phyloP scores from a whole-genome alignment of 1,284 basidiomycete species.

The Phylloboletellus chloephorus region DNA sequence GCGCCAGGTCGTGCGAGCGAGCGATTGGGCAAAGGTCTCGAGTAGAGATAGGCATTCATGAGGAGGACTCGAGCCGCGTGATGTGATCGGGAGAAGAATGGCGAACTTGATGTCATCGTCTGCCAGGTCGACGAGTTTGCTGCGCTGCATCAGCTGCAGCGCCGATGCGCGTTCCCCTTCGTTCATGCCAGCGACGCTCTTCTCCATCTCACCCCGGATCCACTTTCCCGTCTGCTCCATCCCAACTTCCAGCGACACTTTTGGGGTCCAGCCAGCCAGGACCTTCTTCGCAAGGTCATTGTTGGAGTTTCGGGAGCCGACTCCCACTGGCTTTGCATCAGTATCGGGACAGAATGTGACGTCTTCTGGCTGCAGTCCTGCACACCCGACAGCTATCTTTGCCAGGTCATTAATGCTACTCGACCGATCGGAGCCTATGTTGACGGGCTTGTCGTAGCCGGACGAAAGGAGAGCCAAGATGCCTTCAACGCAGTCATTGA shows the following conservation, averaged over 20 bases:
- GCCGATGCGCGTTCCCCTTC: conserved; percentile 8
- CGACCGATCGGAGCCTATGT: conserved; percentile 48
- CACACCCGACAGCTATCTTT: conserved; percentile 34
- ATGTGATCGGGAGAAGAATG: conserved; percentile 54
- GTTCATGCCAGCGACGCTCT: conserved; percentile 14
- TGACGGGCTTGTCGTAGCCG: conserved; percentile 35
- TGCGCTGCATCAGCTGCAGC: conserved; percentile 27
- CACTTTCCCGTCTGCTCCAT: conserved; percentile 43
- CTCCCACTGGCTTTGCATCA: conserved; percentile 39
- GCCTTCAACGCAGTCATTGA: conserved; percentile 48
- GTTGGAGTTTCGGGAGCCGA: conserved; percentile 49
- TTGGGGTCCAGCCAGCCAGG: conserved; percentile 42
- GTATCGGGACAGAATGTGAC: conserved; percentile 31
- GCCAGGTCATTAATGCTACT: conserved; percentile 44
- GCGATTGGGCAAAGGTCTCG: conserved; percentile 38
- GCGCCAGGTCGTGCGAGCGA: conserved; percentile 43
- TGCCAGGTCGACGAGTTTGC: conserved; percentile 37
- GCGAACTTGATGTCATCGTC: conserved; percentile 40
- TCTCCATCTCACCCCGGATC: conserved; percentile 40
- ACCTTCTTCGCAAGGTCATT: conserved; percentile 35
- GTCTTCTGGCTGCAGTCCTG: conserved; percentile 28
- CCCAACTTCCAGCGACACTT: conserved; percentile 39
- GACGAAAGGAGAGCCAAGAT: conserved; percentile 41
- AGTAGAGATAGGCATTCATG: conserved; percentile 41
- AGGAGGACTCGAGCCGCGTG: conserved; percentile 36